Base-by-base conservation (phyloP, 2,329 filamentous ascomycete species). In the Domatiomyces catenatus region DNA sequence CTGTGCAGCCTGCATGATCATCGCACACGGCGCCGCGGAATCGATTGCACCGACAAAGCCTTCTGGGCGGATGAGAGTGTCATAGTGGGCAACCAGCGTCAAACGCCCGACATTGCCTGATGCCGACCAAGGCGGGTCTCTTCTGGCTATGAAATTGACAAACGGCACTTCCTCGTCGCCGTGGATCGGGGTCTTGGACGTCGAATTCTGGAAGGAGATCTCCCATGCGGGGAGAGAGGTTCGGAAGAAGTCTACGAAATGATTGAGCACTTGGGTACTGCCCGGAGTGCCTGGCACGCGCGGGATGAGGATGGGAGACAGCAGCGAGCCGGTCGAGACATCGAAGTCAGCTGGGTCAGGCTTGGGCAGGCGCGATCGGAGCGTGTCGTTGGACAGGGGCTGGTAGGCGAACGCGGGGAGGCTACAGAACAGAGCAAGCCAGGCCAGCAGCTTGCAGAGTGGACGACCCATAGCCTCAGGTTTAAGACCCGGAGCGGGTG, bases 21-120 rank as follows among this genome's bases (percentile, higher is more conserved):
- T 88, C 0, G 92, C 92, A 66, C 90, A 96, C 8, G 92, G 89
- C 17, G 86, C 92, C 1, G 92, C 92, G 60, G 87, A 94, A 63
- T 98, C 92, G 12, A 80, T 93, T 0, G 90, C 92, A 0, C 92
- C 92, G 52, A 98, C 84, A 64, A 98, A 98, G 0, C 88, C 90
- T 54, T 81, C 70, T 0, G 89, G 90, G 22, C 72, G 73, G 52
- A 84, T 75, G 67, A 94, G 84, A 63, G 81, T 89, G 61, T 98
- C 92, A 65, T 94, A 96, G 64, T 98, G 92, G 42, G 92, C 92
- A 5, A 90, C 92, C 50, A 98, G 74, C 12, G 87, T 90, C 62
- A 96, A 69, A 47, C 88, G 73, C 43, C 83, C 81, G 2, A 92
- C 81, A 58, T 95, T 82, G 1, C 89, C 90, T 0, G 70, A 66